Evolutionary conservation across 257 asterid species (phyloP).

Genomic region (Przewalskia tangutica): DNA sequence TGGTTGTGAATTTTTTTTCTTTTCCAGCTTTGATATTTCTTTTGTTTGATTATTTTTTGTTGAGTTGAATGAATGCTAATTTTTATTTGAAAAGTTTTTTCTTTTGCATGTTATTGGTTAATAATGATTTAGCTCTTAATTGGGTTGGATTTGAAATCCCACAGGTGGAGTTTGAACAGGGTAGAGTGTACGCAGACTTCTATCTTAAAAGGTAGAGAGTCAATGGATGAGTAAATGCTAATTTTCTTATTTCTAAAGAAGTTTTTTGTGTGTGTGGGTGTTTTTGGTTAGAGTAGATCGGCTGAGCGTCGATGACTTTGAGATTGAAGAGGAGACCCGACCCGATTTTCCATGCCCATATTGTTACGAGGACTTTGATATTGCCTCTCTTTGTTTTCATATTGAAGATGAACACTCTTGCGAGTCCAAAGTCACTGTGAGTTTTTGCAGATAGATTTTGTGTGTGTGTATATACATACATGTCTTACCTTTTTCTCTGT

Average conservation of each 20-base stretch:
- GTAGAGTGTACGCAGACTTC: too few species aligned
- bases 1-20: too few species aligned
- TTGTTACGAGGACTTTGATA: slow-evolving; percentile 75
- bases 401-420: slow-evolving; percentile 69
- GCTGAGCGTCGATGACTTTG: slow-evolving; percentile 50
- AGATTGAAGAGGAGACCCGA: slow-evolving; percentile 66
- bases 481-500: too few species aligned
- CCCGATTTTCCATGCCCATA: slow-evolving; percentile 72
- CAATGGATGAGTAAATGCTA: too few species aligned
- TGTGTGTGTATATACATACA: too few species aligned
- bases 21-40: too few species aligned
- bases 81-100: background rate
- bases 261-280: background rate
- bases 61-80: too few species aligned
- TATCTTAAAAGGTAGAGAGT: too few species aligned
- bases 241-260: background rate
- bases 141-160: too few species aligned
- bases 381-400: slow-evolving; percentile 67
- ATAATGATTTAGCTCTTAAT: too few species aligned
- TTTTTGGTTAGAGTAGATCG: slow-evolving; percentile 36
- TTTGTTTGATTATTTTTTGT: too few species aligned
- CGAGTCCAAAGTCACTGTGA: slow-evolving; percentile 65
- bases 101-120: background rate
- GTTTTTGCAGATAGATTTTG: slow-evolving; percentile 13
- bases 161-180: too few species aligned